Evolutionary conservation across 2,329 filamentous ascomycete species (phyloP).

Genomic region (Didymella arachidicola): DNA sequence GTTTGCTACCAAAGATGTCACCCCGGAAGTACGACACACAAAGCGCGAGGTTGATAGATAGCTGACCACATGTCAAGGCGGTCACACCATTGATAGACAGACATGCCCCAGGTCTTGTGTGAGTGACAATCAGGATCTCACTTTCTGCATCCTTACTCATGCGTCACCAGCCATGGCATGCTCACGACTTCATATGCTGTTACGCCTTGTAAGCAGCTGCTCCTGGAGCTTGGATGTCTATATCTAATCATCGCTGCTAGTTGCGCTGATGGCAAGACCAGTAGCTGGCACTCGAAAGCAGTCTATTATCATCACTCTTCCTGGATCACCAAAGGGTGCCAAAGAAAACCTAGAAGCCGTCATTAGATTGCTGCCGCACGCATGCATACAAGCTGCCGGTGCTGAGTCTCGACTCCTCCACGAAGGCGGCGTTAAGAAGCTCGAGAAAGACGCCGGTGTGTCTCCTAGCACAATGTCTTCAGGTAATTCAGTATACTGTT

Average conservation of each 20-base stretch:
- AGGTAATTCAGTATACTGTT: constrained; percentile 23
- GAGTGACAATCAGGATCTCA: constrained; percentile 37
- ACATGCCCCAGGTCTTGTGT: constrained; percentile 86
- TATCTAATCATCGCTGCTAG: constrained; percentile 57
- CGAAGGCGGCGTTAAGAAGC: constrained; percentile 78
- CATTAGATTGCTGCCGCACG: constrained; percentile 89
- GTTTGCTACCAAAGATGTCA: constrained; percentile 83
- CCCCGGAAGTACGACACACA: constrained; percentile 75
- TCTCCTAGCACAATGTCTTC: constrained; percentile 26
- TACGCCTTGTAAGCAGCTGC: constrained; percentile 77
- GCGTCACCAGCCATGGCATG: constrained; percentile 77
- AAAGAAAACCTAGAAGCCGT: constrained; percentile 91
- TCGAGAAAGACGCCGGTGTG: constrained; percentile 80
- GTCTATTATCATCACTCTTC: constrained; percentile 85
- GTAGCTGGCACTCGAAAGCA: constrained; percentile 86
- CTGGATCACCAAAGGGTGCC: constrained; percentile 93
- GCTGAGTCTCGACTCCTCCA: constrained; percentile 82
- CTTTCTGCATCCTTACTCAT: constrained; percentile 23
- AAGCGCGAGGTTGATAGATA: neutral
- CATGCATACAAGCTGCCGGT: constrained; percentile 88
- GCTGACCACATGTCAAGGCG: constrained; percentile 62
- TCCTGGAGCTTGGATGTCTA: neutral
- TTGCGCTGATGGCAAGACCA: constrained; percentile 95
- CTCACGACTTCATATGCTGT: constrained; percentile 81
- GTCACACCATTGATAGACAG: constrained; percentile 81